phyloP scores from a whole-genome alignment of 164 flowering plant species.

The Vitis rotundifolia region DNA sequence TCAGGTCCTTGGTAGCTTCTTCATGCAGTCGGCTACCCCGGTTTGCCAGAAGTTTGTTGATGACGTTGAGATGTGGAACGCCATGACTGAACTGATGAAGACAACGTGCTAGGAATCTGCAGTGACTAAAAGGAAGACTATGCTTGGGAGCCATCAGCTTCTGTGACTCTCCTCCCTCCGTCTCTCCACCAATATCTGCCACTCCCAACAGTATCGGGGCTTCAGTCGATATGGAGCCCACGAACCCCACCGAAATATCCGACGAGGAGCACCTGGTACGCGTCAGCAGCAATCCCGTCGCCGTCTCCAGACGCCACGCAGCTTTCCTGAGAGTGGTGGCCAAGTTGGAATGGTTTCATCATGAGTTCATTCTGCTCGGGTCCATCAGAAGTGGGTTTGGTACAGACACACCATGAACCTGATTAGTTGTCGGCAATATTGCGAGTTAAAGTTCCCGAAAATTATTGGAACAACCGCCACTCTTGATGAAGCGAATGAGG shows the following conservation, averaged over 20 bases:
- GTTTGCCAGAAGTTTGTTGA: too few relatives aligned
- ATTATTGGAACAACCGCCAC: slow-evolving; percentile 64
- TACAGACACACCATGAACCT: slow-evolving; percentile 84
- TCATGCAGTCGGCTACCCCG: too few relatives aligned
- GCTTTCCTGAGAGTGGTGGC: too few relatives aligned
- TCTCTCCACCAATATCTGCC: slow-evolving; percentile 4
- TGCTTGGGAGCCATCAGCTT: neutral
- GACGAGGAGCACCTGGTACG: slow-evolving; percentile 27
- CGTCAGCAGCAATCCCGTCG: slow-evolving; percentile 69
- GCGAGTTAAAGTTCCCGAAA: slow-evolving; percentile 67
- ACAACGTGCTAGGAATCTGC: too few relatives aligned
- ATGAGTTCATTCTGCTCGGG: slow-evolving; percentile 38
- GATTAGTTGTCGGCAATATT: slow-evolving; percentile 59
- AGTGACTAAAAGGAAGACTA: too few relatives aligned
- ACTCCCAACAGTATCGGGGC: neutral
- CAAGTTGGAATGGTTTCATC: slow-evolving; percentile 70
- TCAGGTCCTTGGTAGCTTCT: too few relatives aligned
- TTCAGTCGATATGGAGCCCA: slow-evolving; percentile 12
- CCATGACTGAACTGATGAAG: too few relatives aligned
- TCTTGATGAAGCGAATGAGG: slow-evolving; percentile 82
- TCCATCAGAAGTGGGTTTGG: slow-evolving; percentile 94
- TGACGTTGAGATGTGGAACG: too few relatives aligned
- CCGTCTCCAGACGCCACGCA: slow-evolving; percentile 62
- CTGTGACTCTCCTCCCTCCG: neutral
- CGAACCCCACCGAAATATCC: slow-evolving; percentile 45